Conservation (phyloP, 2,329 filamentous ascomycete genomes). For the Sporothrix euskadiensis region DNA sequence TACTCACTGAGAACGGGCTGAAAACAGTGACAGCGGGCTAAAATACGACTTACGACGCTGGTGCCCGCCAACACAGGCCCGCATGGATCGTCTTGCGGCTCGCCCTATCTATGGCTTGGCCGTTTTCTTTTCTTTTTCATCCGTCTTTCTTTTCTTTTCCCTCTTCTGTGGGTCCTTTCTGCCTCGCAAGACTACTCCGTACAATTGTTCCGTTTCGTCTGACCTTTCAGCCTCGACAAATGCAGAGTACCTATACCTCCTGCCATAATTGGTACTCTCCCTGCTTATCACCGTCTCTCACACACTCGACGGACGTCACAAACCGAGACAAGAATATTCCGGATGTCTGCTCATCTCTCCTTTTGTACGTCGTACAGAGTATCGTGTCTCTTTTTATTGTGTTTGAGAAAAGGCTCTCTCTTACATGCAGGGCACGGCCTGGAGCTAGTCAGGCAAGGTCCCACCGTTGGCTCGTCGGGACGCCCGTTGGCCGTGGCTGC, state of each 20-base stretch:
- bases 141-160: background rate
- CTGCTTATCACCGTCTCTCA: background rate
- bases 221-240: background rate
- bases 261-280: background rate
- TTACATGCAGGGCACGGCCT: conserved; percentile 14
- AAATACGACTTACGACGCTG: background rate
- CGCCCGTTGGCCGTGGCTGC: conserved; percentile 2
- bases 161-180: background rate
- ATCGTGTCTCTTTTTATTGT: background rate
- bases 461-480: conserved; percentile 18
- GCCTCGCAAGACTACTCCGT: background rate
- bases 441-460: background rate
- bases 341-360: background rate
- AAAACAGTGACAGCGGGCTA: background rate
- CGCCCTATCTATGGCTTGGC: conserved; percentile 14
- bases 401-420: background rate
- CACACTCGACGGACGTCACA: background rate
- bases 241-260: background rate
- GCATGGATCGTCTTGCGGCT: conserved; percentile 12
- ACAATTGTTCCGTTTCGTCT: background rate
- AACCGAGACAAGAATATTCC: conserved; percentile 11
- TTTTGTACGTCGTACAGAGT: background rate
- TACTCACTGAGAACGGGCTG: background rate
- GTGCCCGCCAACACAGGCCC: background rate
- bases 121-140: background rate